Percentiles rank a stretch among this genome's conserved stretches.
Conservation (phyloP, 2,329 filamentous ascomycete species). For the Aspergillus aculeatus region DNA sequence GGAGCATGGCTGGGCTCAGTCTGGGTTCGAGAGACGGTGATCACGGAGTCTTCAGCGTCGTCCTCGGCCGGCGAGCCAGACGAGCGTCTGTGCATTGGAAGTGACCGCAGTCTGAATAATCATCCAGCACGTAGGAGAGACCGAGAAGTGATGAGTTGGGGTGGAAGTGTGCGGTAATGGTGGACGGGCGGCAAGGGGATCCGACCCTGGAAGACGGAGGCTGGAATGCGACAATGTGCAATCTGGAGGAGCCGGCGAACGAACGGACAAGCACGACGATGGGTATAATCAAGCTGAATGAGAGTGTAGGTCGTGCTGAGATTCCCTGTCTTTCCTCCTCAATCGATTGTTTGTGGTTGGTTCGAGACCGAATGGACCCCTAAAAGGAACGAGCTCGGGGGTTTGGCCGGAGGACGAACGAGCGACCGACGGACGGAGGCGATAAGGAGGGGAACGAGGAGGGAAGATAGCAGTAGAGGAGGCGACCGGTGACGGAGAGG, state of each 20-base stretch:
- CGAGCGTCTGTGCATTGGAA: slow-evolving; percentile 48
- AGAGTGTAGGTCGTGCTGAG: not conserved
- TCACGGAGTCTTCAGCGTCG: slow-evolving; percentile 39
- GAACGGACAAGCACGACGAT: not conserved
- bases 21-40: slow-evolving; percentile 28
- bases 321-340: not conserved
- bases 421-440: slow-evolving; percentile 8
- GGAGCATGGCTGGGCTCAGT: slow-evolving; percentile 34
- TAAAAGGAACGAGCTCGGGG: not conserved
- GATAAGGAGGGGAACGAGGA: slow-evolving; percentile 1
- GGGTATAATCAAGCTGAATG: not conserved
- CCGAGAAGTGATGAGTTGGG: slow-evolving; percentile 8
- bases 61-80: slow-evolving; percentile 45
- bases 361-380: not conserved
- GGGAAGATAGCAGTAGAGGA: not conserved
- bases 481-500: not conserved
- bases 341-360: not conserved
- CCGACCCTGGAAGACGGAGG: slow-evolving; percentile 14
- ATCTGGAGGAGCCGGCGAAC: not conserved
- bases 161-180: not conserved
- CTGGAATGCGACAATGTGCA: slow-evolving; percentile 17
- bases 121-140: slow-evolving; percentile 35
- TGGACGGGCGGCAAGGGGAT: slow-evolving; percentile 13
- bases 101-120: slow-evolving; percentile 33
- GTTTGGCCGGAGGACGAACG: not conserved